Base-by-base conservation (phyloP, 1,284 basidiomycete species). In the Ustilago xerochloae region DNA sequence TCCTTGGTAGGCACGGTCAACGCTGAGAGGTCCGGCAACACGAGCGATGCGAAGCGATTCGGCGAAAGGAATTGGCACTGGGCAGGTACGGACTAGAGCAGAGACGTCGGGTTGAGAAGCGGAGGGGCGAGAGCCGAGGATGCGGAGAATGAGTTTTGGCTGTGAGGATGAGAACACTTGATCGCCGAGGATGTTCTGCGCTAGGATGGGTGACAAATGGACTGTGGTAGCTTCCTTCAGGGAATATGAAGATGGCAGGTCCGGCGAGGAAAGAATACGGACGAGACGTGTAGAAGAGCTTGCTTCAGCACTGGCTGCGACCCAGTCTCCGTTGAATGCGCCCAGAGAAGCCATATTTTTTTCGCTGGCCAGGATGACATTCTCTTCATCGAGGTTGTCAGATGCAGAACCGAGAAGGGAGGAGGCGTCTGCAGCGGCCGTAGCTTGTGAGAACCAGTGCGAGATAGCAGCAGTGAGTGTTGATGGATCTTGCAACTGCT, bases 311-410 rank as follows among this genome's bases (percentile, higher is more conserved):
- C 61, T 65, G 8, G 67, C 61, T 81, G 90, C 76, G 78, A 93
- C 93, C 94, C 94, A 96, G 83, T 97, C 93, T 32, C 92, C 92
- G 74, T 90, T 90, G 71, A 95, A 89, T 4, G 92, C 85, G 0
- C 93, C 94, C 28, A 93, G 85, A 49, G 88, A 87, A 12, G 89
- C 90, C 16, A 97, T 87, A 54, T 92, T 90, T 26, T 53, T 45
- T 41, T 83, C 80, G 28, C 54, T 71, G 4, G 82, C 64, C 15
- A 83, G 66, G 15, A 80, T 54, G 15, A 75, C 63, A 35, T 70
- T 72, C 41, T 80, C 77, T 32, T 73, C 75, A 41, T 84, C 82
- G 18, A 84, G 52, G 26, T 73, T 79, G 49, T 71, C 63, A 1
- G 26, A 35, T 45, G 63, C 58, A 28, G 48, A 18, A 43, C 63